These are phyloP conservation scores for Calonectria leucothoes DNA, from an alignment of 2,329 filamentous ascomycete species.

Conservation along the genomic window DNA sequence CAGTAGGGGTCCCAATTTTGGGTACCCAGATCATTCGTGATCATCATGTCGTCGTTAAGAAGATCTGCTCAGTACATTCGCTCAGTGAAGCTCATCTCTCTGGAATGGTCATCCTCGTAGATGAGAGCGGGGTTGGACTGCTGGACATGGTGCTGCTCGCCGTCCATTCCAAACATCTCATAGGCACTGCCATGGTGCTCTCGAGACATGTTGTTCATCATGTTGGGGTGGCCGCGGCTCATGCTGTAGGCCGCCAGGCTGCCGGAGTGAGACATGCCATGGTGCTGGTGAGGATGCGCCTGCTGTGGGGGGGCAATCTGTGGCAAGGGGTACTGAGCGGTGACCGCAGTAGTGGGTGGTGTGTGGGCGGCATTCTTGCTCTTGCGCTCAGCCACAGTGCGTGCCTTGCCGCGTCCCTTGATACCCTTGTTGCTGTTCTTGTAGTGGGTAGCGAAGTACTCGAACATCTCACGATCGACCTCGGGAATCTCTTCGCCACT, in stretches of 20 bases:
- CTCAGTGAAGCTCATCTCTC: slow-evolving; percentile 55
- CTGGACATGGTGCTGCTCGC: slow-evolving; percentile 44
- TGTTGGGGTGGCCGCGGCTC: slow-evolving; percentile 40
- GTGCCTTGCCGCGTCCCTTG: slow-evolving; percentile 91
- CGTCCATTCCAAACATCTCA: slow-evolving; percentile 60
- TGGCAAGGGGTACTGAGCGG: slow-evolving; percentile 40
- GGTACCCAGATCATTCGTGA: neutral
- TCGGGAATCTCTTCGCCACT: slow-evolving; percentile 68
- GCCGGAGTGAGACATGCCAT: slow-evolving; percentile 42
- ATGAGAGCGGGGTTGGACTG: slow-evolving; percentile 43
- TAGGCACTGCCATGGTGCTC: slow-evolving; percentile 50
- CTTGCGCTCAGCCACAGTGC: slow-evolving; percentile 65
- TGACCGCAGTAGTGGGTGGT: slow-evolving; percentile 29
- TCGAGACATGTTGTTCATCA: slow-evolving; percentile 43
- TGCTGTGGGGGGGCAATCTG: slow-evolving; percentile 41
- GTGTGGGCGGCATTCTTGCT: slow-evolving; percentile 42
- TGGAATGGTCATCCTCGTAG: slow-evolving; percentile 58
- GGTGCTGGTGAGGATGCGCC: slow-evolving; percentile 37
- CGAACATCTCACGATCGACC: slow-evolving; percentile 80
- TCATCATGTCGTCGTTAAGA: slow-evolving; percentile 28
- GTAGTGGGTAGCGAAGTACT: slow-evolving; percentile 89
- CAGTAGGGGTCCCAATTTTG: neutral
- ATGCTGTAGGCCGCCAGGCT: slow-evolving; percentile 49
- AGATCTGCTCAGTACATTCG: slow-evolving; percentile 54
- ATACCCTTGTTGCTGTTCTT: slow-evolving; percentile 99